These are phyloP conservation scores for Lizanozyma gosingica DNA, from an alignment of 1,139 yeast species.

Conservation along the genomic window DNA sequence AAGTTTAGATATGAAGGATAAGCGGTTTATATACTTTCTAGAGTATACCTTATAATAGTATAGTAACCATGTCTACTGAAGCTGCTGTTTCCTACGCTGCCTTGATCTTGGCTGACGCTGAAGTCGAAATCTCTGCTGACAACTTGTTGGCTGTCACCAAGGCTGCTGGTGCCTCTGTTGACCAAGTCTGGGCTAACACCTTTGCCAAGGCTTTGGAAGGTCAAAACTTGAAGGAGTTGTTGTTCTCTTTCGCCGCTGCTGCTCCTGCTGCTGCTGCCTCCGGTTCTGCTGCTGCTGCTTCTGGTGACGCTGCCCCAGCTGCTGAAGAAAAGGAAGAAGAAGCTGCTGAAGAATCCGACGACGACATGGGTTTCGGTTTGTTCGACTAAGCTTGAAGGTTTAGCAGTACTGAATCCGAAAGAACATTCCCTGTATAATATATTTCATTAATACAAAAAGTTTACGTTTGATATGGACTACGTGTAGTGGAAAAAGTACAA, in stretches of 20 bases:
- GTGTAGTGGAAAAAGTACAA: neutral
- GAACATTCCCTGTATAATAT: neutral
- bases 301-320: constrained; percentile 53
- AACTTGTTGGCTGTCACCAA: constrained; percentile 76
- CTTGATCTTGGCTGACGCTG: constrained; percentile 79
- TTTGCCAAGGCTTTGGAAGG: constrained; percentile 97
- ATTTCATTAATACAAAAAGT: neutral
- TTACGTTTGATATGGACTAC: neutral
- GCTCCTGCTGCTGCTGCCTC: constrained; percentile 34
- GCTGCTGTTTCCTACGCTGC: constrained; percentile 84
- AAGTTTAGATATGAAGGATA: neutral
- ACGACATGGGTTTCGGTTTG: constrained; percentile 78
- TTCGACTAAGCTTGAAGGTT: constrained; percentile 36
- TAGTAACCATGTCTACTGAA: constrained; percentile 57
- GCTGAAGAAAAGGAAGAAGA: constrained; percentile 42
- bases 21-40: neutral
- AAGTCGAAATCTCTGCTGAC: constrained; percentile 79
- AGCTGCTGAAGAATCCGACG: constrained; percentile 60
- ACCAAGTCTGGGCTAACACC: constrained; percentile 86
- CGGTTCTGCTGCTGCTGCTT: constrained; percentile 39
- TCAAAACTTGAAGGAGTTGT: constrained; percentile 86
- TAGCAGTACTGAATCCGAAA: neutral
- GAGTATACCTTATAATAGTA: neutral
- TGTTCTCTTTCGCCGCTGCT: constrained; percentile 63
- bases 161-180: constrained; percentile 88